Evolutionary conservation across 805 yeast species (phyloP).

Genomic region (Metschnikowia colocasiae): DNA sequence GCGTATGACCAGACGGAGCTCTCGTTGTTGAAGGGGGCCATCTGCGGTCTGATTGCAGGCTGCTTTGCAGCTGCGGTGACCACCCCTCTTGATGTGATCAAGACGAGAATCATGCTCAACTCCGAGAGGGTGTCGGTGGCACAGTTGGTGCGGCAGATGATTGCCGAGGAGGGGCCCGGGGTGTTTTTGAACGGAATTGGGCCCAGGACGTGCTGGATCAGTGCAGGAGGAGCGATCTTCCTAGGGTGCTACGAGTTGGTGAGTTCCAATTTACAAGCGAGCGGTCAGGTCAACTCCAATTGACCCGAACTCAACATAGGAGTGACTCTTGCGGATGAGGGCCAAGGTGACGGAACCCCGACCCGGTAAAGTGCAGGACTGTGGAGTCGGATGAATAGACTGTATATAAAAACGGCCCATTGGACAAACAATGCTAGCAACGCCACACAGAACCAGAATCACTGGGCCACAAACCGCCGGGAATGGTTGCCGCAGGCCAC

Average conservation of each 20-base stretch:
- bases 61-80: slow-evolving; percentile 79
- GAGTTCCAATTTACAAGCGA: slow-evolving; percentile 25
- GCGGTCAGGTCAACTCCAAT: not conserved
- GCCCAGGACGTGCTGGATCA: slow-evolving; percentile 95
- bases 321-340: too few species aligned
- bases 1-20: slow-evolving; percentile 36
- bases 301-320: too few species aligned
- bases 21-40: slow-evolving; percentile 72
- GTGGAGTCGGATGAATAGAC: not conserved
- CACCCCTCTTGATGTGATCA: slow-evolving; percentile 75
- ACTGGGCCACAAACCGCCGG: too few species aligned
- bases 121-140: slow-evolving; percentile 45
- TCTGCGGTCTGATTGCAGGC: slow-evolving; percentile 81
- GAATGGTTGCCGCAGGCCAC: too few species aligned
- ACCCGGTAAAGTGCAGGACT: not conserved
- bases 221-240: slow-evolving; percentile 98
- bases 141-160: slow-evolving; percentile 48
- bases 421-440: not conserved
- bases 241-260: slow-evolving; percentile 88
- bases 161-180: slow-evolving; percentile 66
- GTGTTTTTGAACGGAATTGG: slow-evolving; percentile 85
- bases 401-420: slow-evolving; percentile 13
- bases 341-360: not conserved
- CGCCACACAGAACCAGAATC: not conserved
- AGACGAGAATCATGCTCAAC: slow-evolving; percentile 81